Evolutionary conservation across 345 rosid species (phyloP), one percentile per base, ranked within the genome.

Genomic region (Arabidopsis suecica): DNA sequence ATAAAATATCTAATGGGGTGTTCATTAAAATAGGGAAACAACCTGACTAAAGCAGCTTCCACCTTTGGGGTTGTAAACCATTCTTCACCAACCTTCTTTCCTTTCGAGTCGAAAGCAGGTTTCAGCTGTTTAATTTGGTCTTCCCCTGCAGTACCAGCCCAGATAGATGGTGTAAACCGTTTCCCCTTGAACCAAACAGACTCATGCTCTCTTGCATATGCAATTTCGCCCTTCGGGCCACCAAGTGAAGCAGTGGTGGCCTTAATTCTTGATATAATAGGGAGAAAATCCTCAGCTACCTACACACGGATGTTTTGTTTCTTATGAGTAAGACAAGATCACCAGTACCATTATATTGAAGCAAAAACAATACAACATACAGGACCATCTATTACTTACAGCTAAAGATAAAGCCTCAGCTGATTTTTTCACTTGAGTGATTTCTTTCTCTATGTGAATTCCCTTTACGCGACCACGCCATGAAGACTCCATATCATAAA

Each of bases 101-200:
- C 97, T 87, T 89, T 94, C 1, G 99, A 86, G 85, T 94, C 99
- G 56, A 88, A 5, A 50, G 99, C 93, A 70, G 89, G 84, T 80
- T 84, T 91, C 73, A 94, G 93, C 80, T 86, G 97, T 79, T 90
- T 90, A 73, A 94, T 94, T 85, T 94, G 97, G 56, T 86, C 92
- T 87, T 91, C 98, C 54, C 97, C 98, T 41, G 91, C 80, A 42
- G 97, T 88, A 57, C 93, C 89, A 78, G 83, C 96, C 97, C 96
- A 91, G n/a, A 90, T 80, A 49, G 89, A 57, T 68, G 97, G 97
- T 14, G 80, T 64, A 80, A 91, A 91, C 69, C 91, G 85, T 77
- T 80, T 94, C 66, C 98, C 98, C 77, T 91, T 91, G 67, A 94
- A 94, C 98, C 97, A 94, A 71, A 91, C 91, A 70, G 97, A 86